Evolutionary conservation across 192 early-diverging fungal genomes (phyloP), one percentile per base, ranked within the genome.

Genomic region (Allomyces arbusculus): DNA sequence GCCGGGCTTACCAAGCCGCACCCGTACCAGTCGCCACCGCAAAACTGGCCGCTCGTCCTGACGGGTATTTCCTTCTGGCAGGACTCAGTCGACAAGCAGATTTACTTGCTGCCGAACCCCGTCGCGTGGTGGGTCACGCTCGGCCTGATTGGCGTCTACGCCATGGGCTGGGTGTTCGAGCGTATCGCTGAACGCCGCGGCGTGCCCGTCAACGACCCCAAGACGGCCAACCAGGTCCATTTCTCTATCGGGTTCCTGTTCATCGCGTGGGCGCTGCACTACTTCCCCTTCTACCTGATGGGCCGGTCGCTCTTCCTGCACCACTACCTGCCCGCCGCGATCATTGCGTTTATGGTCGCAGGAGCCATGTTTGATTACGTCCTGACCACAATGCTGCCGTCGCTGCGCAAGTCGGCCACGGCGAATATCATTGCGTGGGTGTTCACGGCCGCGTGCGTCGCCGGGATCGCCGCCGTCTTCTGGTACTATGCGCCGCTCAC

Each of bases 291-390:
- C 79, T 94, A 89, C 72, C 66, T 91, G 61, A 91, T 92, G 89
- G 92, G 90, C 23, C 85, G 94, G 45, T 84, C 87, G 63, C 80
- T 93, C 8, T 97, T 95, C 74, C 71, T 97, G 67, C 94, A 97
- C 77, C 94, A 97, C 76, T 97, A 97, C 73, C 75, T 96, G 63
- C 93, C 92, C 1, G 83, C 87, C 6, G 82, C 86, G 44, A 86
- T 94, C 66, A 87, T 91, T 76, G 85, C 84, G 33, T 85, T 86
- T 67, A 75, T 97, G 73, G 64, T 87, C 4, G 71, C 85, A 14
- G 87, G 85, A n/a, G 82, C 78, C 28, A 76, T 91, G 33, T 72
- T 89, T 68, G 88, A 93, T 64, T 90, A 89, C 71, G 77, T 94
- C 83, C 76, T 74, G 68, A 78, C 16, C 77, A 84, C 65, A 79